Evolutionary conservation across 2,329 filamentous ascomycete species (phyloP).

Genomic region (Penicillium sp.): DNA sequence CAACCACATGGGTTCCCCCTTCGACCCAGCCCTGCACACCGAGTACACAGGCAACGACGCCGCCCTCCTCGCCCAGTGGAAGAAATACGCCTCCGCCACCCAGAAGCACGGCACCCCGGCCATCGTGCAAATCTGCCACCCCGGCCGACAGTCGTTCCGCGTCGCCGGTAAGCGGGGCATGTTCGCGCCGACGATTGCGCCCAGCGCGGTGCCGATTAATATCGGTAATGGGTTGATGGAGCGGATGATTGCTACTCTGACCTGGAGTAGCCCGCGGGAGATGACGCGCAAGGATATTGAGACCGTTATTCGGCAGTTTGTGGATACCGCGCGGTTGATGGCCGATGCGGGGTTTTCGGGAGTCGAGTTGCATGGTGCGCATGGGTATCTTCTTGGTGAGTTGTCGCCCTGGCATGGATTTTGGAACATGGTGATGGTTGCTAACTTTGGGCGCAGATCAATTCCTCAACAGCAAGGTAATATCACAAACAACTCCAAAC

Average conservation of each 20-base stretch:
- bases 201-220: constrained; percentile 43
- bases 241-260: constrained; percentile 29
- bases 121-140: constrained; percentile 50
- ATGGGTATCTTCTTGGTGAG: constrained; percentile 53
- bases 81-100: constrained; percentile 30
- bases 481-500: too few relatives aligned
- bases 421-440: neutral
- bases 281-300: constrained; percentile 60
- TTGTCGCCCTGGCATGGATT: constrained; percentile 22
- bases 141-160: constrained; percentile 47
- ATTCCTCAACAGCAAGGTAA: constrained; percentile 42
- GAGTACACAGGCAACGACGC: constrained; percentile 29
- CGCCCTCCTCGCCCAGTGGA: constrained; percentile 29
- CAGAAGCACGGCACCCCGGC: constrained; percentile 46
- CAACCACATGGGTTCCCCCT: constrained; percentile 41
- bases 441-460: constrained; percentile 29
- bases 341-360: constrained; percentile 57
- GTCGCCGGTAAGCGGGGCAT: constrained; percentile 42
- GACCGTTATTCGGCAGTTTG: constrained; percentile 56
- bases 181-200: constrained; percentile 38
- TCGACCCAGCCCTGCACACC: constrained; percentile 31
- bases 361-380: constrained; percentile 56
- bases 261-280: constrained; percentile 56
- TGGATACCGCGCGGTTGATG: constrained; percentile 53
- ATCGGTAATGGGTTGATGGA: constrained; percentile 44